Base-by-base conservation (phyloP, 495 filamentous ascomycete species). In the Penicillium malachiteum region DNA sequence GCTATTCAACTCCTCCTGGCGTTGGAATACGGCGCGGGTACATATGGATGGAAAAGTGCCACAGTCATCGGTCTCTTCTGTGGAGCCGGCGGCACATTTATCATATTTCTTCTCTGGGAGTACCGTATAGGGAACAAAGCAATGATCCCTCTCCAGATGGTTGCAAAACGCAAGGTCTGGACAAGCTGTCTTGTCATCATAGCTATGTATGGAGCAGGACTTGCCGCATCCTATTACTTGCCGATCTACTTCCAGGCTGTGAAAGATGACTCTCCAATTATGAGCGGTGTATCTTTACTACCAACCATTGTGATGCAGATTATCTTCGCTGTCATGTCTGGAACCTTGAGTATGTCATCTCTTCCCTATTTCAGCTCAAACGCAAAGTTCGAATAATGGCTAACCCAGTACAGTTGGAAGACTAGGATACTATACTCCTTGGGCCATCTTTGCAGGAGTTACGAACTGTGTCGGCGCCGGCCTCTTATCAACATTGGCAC, bases 401-500 rank as follows among this genome's bases (percentile, higher is more conserved):
- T 59, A 32, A 54, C 47, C 5, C 12, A 13, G 16, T 40, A 13
- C 13, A 74, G 73, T 74, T 42, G 65, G 64, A 14, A 67, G 60
- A 45, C 38, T 78, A 5, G 82, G 81, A 35, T 78, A 82, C 58
- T 83, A 81, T 44, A 66, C 80, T 5, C 82, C 80, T 0, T 74
- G 73, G 49, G 66, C 61, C 17, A 47, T 83, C 9, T 41, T 50
- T 14, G 52, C 69, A 17, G 64, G 63, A 9, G 40, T 58, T 3
- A 43, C 70, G 7, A 63, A 55, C 33, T 39, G 72, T 8, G 59
- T 85, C 42, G 78, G 74, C 11, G 67, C 70, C 13, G 82, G 82
- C 3, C 64, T 87, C 33, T 56, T 82, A 16, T 77, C 78, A 16
- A 81, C 78, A 11, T 70, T 81, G 7, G 64, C 65, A 5, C 74